These are phyloP conservation scores for Auricularia auricula-judae DNA, from an alignment of 768 basidiomycete genomes.

Conservation along the genomic window DNA sequence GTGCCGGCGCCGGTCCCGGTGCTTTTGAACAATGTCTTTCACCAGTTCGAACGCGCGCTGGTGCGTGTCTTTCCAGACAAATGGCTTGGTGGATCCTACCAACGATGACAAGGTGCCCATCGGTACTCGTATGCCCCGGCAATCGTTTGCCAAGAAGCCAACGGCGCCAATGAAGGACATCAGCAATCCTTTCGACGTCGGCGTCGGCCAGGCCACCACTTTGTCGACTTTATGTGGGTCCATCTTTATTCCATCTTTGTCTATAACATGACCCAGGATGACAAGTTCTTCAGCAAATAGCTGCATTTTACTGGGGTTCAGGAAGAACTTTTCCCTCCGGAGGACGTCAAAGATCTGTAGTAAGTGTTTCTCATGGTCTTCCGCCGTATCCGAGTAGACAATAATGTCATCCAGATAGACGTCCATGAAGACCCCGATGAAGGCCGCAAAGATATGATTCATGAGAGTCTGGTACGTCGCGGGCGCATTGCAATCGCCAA, in stretches of 20 bases:
- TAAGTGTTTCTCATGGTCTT: too few species aligned
- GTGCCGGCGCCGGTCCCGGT: constrained; percentile 13
- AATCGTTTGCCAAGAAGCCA: constrained; percentile 21
- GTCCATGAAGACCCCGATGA: constrained; percentile 13
- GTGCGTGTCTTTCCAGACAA: constrained; percentile 16
- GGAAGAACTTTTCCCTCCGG: too few species aligned
- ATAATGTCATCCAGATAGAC: too few species aligned
- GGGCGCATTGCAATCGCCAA: not conserved
- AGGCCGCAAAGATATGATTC: constrained; percentile 10
- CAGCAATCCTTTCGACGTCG: constrained; percentile 19
- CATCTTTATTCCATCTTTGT: constrained; percentile 16
- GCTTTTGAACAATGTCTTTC: constrained; percentile 17
- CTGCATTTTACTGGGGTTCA: constrained; percentile 1
- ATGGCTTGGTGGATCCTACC: constrained; percentile 11
- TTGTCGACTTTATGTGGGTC: constrained; percentile 4
- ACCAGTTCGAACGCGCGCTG: constrained; percentile 22
- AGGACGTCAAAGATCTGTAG: too few species aligned
- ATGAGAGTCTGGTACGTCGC: constrained; percentile 11
- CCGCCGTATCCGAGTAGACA: too few species aligned
- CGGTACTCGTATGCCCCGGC: constrained; percentile 22
- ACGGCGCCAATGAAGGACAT: constrained; percentile 23
- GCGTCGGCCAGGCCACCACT: constrained; percentile 21
- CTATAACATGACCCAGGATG: constrained; percentile 27
- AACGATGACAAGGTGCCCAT: constrained; percentile 22
- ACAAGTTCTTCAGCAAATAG: constrained; percentile 8